Evolutionary conservation across 208 protist genomes (phyloP).

Genomic region (Trypanosomatidae sp.): DNA sequence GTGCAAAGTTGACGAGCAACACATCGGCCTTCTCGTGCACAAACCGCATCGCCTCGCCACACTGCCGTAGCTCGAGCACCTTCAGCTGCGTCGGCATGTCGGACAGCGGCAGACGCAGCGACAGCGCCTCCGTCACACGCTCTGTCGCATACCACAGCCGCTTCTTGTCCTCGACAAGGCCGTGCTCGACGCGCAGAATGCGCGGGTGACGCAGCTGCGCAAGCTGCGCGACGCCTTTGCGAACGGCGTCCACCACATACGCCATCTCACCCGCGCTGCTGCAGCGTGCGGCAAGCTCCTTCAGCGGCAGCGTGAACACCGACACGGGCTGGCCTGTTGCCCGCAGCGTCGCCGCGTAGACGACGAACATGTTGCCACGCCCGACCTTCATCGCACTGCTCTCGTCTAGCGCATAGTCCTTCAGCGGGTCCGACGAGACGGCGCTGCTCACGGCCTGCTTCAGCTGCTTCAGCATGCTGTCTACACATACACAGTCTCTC

Average conservation of each 20-base stretch:
- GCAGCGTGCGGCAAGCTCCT: slow-evolving; percentile 14
- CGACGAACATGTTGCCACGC: slow-evolving; percentile 17
- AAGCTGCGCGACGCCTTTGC: slow-evolving; percentile 13
- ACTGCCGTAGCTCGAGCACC: slow-evolving; percentile 22
- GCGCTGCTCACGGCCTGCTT: slow-evolving; percentile 16
- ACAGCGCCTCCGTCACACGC: slow-evolving; percentile 36
- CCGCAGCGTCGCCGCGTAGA: slow-evolving; percentile 18
- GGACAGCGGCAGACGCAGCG: slow-evolving; percentile 9
- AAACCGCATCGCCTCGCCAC: slow-evolving; percentile 28
- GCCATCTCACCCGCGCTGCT: slow-evolving; percentile 8
- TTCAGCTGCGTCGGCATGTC: slow-evolving; percentile 17
- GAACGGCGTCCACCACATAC: slow-evolving; percentile 10
- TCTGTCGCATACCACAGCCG: slow-evolving; percentile 31
- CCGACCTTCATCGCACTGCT: slow-evolving; percentile 9
- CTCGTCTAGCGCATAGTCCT: slow-evolving; percentile 15
- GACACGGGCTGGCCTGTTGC: slow-evolving; percentile 21
- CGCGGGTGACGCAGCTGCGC: slow-evolving; percentile 23
- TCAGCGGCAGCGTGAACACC: slow-evolving; percentile 21
- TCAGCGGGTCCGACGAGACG: slow-evolving; percentile 15
- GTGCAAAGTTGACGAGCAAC: slow-evolving; percentile 29
- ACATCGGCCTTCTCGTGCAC: slow-evolving; percentile 30
- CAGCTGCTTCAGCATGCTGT: slow-evolving; percentile 23
- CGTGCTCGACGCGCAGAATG: slow-evolving; percentile 21
- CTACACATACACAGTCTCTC: background rate
- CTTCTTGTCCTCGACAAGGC: slow-evolving; percentile 17